These are phyloP conservation scores for Thinopyrum elongatum DNA, from an alignment of 176 grass and related monocot genomes.

Conservation along the genomic window DNA sequence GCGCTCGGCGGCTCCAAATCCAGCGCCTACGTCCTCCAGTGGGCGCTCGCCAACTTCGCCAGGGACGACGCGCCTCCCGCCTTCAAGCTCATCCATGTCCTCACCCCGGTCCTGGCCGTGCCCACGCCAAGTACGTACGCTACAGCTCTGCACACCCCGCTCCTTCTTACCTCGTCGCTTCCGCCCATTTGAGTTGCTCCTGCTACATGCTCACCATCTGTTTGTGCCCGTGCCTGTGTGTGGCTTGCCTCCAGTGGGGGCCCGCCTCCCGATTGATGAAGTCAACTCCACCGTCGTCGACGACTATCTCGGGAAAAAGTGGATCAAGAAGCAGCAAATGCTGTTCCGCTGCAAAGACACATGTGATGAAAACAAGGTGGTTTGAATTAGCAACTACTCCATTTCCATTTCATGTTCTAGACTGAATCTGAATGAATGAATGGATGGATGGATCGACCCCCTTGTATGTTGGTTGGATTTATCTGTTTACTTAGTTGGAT, in stretches of 20 bases:
- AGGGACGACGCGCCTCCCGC: not conserved
- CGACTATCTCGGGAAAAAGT: conserved; percentile 9
- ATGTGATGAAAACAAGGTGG: conserved; percentile 17
- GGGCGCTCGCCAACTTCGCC: conserved; percentile 27
- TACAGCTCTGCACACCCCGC: not conserved
- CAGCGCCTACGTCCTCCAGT: conserved; percentile 15
- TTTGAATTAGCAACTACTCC: not conserved
- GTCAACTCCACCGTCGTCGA: not conserved
- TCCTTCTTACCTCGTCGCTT: not conserved
- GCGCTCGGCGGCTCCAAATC: conserved; percentile 3
- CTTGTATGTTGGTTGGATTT: not conserved
- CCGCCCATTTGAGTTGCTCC: not conserved
- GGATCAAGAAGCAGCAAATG: conserved; percentile 22
- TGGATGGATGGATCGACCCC: not conserved
- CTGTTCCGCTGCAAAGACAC: conserved; percentile 31
- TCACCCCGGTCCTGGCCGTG: not conserved
- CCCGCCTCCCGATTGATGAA: conserved; percentile 28
- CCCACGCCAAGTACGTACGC: conserved; percentile 36
- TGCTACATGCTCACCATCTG: not conserved
- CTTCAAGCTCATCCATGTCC: conserved; percentile 31
- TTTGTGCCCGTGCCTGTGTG: not conserved
- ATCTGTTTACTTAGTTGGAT: not conserved
- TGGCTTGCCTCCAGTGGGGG: conserved; percentile 21
- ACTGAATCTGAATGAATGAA: not conserved
- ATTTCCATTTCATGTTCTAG: not conserved